Evolutionary conservation across 768 basidiomycete species (phyloP).

Genomic region (Boletales sp.): DNA sequence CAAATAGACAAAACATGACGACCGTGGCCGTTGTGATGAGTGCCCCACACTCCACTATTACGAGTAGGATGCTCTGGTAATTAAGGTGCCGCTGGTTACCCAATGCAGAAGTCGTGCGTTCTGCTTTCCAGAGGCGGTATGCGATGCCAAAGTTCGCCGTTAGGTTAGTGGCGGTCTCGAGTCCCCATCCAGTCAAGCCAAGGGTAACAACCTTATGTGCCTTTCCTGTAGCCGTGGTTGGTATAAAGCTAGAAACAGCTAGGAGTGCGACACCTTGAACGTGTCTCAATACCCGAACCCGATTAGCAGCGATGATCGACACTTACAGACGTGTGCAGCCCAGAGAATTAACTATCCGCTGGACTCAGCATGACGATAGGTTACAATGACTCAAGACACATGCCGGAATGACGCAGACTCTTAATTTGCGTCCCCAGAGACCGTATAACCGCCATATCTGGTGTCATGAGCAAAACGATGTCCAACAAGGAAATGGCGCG

Average conservation of each 20-base stretch:
- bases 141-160: constrained; percentile 16
- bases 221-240: constrained; percentile 2
- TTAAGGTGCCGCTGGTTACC: constrained; percentile 2
- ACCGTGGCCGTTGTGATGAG: constrained; percentile 18
- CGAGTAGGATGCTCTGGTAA: constrained; percentile 12
- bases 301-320: background rate
- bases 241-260: constrained; percentile 6
- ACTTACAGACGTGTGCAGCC: constrained; percentile 16
- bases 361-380: background rate
- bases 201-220: constrained; percentile 1
- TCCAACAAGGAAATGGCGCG: background rate
- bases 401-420: constrained; percentile 14
- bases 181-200: constrained; percentile 17
- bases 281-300: background rate
- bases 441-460: constrained; percentile 23
- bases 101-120: constrained; percentile 1
- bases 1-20: constrained; percentile 17
- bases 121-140: constrained; percentile 13
- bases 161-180: constrained; percentile 16
- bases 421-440: constrained; percentile 10
- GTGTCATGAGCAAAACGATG: background rate
- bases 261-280: constrained; percentile 6
- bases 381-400: background rate
- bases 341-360: constrained; percentile 11
- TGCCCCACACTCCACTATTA: constrained; percentile 19